A percentile compares a stretch with the other conserved stretches of the same genome.
Evolutionary conservation across 2,329 filamentous ascomycete species (phyloP).

Genomic region (Aschersonia sp.): DNA sequence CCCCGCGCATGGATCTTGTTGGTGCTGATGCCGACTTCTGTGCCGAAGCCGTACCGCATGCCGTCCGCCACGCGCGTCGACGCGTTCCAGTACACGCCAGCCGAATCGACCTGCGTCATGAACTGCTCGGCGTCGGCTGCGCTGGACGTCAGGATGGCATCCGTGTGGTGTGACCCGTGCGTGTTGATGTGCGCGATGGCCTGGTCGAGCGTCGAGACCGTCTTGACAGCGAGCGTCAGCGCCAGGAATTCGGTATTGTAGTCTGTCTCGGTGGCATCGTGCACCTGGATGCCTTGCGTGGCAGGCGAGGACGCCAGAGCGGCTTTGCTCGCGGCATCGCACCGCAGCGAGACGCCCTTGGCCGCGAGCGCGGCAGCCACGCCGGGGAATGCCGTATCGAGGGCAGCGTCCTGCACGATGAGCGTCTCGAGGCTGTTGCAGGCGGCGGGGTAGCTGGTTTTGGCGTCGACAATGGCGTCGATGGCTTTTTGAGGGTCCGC

Average conservation of each 20-base stretch:
- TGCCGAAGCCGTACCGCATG: conserved; percentile 94
- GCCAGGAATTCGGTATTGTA: conserved; percentile 84
- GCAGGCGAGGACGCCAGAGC: conserved; percentile 43
- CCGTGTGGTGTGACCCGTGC: conserved; percentile 88
- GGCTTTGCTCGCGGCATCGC: conserved; percentile 54
- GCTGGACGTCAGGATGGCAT: conserved; percentile 68
- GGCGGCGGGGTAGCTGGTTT: conserved; percentile 86
- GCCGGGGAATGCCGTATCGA: conserved; percentile 51
- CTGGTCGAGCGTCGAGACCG: conserved; percentile 50
- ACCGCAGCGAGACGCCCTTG: conserved; percentile 70
- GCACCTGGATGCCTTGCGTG: conserved; percentile 32
- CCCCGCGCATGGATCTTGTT: conserved; percentile 96
- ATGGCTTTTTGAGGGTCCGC: conserved; percentile 59
- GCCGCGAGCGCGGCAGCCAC: conserved; percentile 61
- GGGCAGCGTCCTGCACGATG: conserved; percentile 60
- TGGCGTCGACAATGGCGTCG: conserved; percentile 75
- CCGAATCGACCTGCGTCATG: conserved; percentile 73
- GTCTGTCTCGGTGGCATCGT: conserved; percentile 54
- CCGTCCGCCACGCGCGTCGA: conserved; percentile 91
- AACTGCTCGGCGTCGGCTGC: conserved; percentile 60
- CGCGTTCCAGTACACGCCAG: conserved; percentile 94
- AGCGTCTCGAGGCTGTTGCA: conserved; percentile 93
- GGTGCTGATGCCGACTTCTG: conserved; percentile 94
- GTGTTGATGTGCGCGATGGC: conserved; percentile 83
- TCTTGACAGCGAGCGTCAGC: conserved; percentile 71